Base-by-base conservation (phyloP, 202 grass and related monocot genomes). In the Cymbopogon flexuosus region DNA sequence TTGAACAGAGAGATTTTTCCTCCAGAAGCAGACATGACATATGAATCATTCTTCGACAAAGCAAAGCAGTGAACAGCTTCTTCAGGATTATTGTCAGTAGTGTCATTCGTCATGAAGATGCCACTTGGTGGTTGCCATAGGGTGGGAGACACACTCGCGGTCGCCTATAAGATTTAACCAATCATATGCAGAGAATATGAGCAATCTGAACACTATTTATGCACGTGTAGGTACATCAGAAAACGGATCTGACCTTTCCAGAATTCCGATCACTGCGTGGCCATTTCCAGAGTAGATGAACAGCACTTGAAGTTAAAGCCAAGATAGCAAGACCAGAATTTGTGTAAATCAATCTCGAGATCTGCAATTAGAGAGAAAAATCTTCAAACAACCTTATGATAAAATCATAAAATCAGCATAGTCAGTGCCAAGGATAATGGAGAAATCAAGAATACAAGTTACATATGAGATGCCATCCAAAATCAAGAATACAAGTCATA, bases 271-370 rank as follows among this genome's bases (percentile, higher is more conserved):
- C 94, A 87, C 80, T 90, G 19, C 89, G 91, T 21, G 94, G 78
- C 94, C 94, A 97, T 83, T 97, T 97, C 94, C 91, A 97, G 3
- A 97, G 91, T 35, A 91, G 83, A 84, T 93, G 94, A 72, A 97
- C 77, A 11, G 91, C 91, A 80, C 89, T 97, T 79, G 91, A 89
- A 78, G 94, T 87, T 77, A 97, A 82, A 78, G 94, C 91, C 72
- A 97, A 85, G 61, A 97, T 93, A 66, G 94, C 91, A 71, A 88
- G 69, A 80, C 94, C 94, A 74, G 89, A 88, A 79, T 97, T 97
- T 79, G 94, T 93, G 84, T 97, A 97, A 79, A 97, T 97, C 74
- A 97, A 72, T 87, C 94, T 93, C 3, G 91, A 88, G 73, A 97
- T 93, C 94, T 97, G 85, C 59, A 87, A 60, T 57, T 73, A 81